Evolutionary conservation across 495 filamentous ascomycete genomes (phyloP).

Genomic region (Trichoderma reesei): DNA sequence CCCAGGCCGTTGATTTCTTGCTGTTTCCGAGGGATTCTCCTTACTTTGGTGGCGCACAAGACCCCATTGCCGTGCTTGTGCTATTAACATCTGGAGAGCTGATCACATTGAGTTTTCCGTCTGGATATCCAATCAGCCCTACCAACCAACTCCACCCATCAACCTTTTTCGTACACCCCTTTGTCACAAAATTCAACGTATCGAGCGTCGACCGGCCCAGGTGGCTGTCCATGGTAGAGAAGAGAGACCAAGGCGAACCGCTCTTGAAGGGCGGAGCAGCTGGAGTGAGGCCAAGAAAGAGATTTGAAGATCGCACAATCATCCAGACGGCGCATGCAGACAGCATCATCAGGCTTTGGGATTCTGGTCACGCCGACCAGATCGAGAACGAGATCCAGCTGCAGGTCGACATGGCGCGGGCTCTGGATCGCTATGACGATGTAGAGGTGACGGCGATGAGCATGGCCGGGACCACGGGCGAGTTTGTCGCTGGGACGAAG

Average conservation of each 20-base stretch:
- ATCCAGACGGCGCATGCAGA: slow-evolving; percentile 78
- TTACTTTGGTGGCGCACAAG: slow-evolving; percentile 77
- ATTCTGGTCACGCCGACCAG: slow-evolving; percentile 81
- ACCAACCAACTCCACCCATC: slow-evolving; percentile 84
- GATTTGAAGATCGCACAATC: slow-evolving; percentile 72
- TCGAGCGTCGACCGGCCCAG: slow-evolving; percentile 60
- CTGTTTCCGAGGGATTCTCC: slow-evolving; percentile 72
- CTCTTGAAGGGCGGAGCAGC: slow-evolving; percentile 70
- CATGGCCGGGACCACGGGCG: slow-evolving; percentile 65
- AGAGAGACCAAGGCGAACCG: slow-evolving; percentile 57
- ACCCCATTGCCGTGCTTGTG: slow-evolving; percentile 75
- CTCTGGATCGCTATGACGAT: slow-evolving; percentile 69
- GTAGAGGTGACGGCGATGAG: slow-evolving; percentile 66
- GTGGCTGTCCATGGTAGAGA: slow-evolving; percentile 85
- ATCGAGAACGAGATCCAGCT: slow-evolving; percentile 76
- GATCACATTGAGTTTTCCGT: slow-evolving; percentile 80
- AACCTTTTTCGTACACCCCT: slow-evolving; percentile 78
- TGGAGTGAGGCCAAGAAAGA: slow-evolving; percentile 52
- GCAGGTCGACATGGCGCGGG: slow-evolving; percentile 76
- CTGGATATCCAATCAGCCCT: slow-evolving; percentile 78
- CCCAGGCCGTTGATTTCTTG: slow-evolving; percentile 70
- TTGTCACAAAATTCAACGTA: slow-evolving; percentile 58
- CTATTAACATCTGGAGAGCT: slow-evolving; percentile 80
- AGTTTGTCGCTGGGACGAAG: slow-evolving; percentile 72
- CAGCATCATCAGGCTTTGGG: slow-evolving; percentile 81